A percentile compares a stretch with the other conserved stretches of the same genome.
Conservation (phyloP, 2,329 filamentous ascomycete genomes). For the Dissoconium aciculare region DNA sequence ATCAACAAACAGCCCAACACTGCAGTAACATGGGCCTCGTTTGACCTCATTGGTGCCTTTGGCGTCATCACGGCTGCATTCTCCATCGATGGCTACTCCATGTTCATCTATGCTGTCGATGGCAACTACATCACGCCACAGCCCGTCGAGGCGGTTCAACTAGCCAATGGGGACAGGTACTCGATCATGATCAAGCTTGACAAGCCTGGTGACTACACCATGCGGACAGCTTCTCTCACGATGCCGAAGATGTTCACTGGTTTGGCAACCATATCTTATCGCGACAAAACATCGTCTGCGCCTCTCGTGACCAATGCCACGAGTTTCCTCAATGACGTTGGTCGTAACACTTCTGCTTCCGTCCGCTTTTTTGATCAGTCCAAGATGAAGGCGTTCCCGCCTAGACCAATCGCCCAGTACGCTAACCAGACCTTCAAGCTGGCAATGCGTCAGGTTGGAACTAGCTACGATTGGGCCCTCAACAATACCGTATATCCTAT, state of each 20-base stretch:
- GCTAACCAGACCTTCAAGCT: conserved; percentile 11
- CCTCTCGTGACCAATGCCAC: too few species aligned
- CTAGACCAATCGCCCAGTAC: conserved; percentile 4
- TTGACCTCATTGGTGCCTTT: too few species aligned
- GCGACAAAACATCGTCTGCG: too few species aligned
- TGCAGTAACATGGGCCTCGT: too few species aligned
- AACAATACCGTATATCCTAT: conserved; percentile 9
- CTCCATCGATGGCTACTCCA: conserved; percentile 9
- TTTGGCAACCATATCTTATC: too few species aligned
- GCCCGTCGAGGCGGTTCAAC: conserved; percentile 32
- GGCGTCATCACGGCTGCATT: too few species aligned
- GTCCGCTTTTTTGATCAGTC: too few species aligned
- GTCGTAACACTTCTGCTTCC: too few species aligned
- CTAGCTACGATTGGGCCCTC: conserved; percentile 11
- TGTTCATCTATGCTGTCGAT: conserved; percentile 12
- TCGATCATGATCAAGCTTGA: conserved; percentile 37
- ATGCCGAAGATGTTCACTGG: conserved; percentile 33
- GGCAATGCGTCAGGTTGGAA: conserved; percentile 9
- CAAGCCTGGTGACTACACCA: conserved; percentile 35
- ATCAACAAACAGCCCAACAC: too few species aligned
- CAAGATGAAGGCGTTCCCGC: conserved; percentile 9
- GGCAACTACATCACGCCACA: conserved; percentile 38
- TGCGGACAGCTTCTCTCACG: conserved; percentile 14
- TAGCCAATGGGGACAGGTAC: conserved; percentile 41
- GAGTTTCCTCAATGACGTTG: too few species aligned